Evolutionary conservation across 164 flowering plant genomes (phyloP), one percentile per base, ranked within the genome.

Genomic region (Umbilicus rupestris): DNA sequence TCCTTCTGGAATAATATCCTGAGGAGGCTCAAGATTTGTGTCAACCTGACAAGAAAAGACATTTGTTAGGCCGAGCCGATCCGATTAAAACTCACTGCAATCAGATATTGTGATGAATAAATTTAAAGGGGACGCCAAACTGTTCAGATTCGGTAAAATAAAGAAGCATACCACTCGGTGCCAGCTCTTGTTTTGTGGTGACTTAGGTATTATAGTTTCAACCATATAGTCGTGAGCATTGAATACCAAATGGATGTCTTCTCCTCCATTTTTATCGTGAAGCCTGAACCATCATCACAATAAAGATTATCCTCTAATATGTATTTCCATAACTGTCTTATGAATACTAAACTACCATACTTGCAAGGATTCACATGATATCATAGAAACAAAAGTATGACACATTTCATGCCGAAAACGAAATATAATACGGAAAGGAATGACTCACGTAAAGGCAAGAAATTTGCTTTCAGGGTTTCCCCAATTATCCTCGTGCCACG

Each of bases 401-500:
- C 7, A 12, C 57, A 45, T 1, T 0, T 39, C 14, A 39, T 10
- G 17, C n/a, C 6, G 17, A 33, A 47, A 33, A 37, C 17, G 22
- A 50, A 31, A 3, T 15, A 0, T n/a, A n/a, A 44, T 26, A 20
- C 9, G 5, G 42, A 14, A 60, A 14, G 35, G 2, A 24, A 37
- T 55, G 42, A 62, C 96, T 82, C 82, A 94, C 99, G 96, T 94
- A 69, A 91, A 91, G 59, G 96, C 99, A 67, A 94, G 92, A 70
- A 94, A 94, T 76, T 77, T 91, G 85, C 97, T 91, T 57, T 94
- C 92, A 22, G 63, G 33, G 72, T 94, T 94, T 72, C 79, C 85
- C 99, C 99, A 94, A 78, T 91, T 87, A 76, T 86, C 83, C 80
- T 94, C 97, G 69, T 91, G 97, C 99, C 99, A 94, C 24, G 97